phyloP scores from a whole-genome alignment of 2,329 filamentous ascomycete species.

The Epichloe festucae region DNA sequence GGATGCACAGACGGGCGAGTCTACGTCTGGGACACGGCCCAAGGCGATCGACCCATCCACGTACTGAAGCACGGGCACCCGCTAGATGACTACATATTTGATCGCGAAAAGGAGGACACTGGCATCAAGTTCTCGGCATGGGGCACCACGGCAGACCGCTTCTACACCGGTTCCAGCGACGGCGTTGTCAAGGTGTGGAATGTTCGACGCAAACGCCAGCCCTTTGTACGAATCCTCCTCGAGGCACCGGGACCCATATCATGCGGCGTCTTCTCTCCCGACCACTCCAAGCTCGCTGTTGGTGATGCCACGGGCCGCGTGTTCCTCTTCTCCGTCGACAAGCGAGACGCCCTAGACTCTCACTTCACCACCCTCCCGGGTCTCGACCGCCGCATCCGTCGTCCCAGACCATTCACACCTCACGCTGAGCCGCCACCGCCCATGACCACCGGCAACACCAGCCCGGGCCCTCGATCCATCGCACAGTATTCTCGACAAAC shows the following conservation, averaged over 20 bases:
- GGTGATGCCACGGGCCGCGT: conserved; percentile 50
- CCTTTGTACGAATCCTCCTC: conserved; percentile 39
- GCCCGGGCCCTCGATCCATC: conserved; percentile 9
- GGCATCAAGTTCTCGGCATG: conserved; percentile 53
- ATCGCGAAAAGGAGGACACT: conserved; percentile 42
- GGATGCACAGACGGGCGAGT: conserved; percentile 48
- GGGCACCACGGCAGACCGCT: conserved; percentile 41
- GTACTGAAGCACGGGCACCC: conserved; percentile 38
- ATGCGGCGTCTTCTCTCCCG: conserved; percentile 44
- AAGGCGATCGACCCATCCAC: conserved; percentile 42
- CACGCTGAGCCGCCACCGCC: conserved; percentile 38
- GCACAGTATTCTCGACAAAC: conserved; percentile 14
- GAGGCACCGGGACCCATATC: conserved; percentile 43
- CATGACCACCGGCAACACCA: conserved; percentile 1
- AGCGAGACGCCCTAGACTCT: conserved; percentile 24
- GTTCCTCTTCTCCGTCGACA: conserved; percentile 38
- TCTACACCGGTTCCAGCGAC: conserved; percentile 53
- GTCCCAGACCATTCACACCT: conserved; percentile 34
- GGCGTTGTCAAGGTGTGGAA: conserved; percentile 53
- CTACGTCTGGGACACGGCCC: conserved; percentile 50
- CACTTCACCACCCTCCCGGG: conserved; percentile 25
- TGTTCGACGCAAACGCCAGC: conserved; percentile 30
- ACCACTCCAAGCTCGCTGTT: conserved; percentile 40
- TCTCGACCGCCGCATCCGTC: conserved; percentile 23
- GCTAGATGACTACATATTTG: conserved; percentile 25